Percentiles rank a stretch among this genome's conserved stretches.
Conservation (phyloP, 1,284 basidiomycete species). For the Prillingera fragicola region DNA sequence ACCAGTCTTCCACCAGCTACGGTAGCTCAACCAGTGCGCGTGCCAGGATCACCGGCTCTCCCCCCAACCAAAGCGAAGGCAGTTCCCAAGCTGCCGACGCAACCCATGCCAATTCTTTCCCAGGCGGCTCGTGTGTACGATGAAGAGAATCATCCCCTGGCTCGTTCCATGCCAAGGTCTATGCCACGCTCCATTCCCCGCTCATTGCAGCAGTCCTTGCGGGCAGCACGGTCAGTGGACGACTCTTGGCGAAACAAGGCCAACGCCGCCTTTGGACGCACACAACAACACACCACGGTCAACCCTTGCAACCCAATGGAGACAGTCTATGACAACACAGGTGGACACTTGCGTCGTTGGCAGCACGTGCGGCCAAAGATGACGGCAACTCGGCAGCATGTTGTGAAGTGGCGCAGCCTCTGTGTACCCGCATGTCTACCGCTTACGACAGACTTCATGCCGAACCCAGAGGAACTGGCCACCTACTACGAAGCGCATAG, state of each 20-base stretch:
- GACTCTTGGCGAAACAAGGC: constrained; percentile 37
- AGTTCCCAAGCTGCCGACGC: constrained; percentile 14
- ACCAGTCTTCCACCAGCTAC: constrained; percentile 19
- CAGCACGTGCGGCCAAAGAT: constrained; percentile 77
- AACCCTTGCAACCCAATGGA: constrained; percentile 45
- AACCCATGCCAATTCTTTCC: constrained; percentile 36
- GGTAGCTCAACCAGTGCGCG: constrained; percentile 20
- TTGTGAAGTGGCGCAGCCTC: constrained; percentile 88
- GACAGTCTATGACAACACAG: constrained; percentile 4
- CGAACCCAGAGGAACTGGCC: constrained; percentile 67
- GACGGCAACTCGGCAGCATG: constrained; percentile 61
- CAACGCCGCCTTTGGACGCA: constrained; percentile 30
- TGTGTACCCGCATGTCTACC: constrained; percentile 81
- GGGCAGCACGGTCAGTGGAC: constrained; percentile 23
- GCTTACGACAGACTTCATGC: constrained; percentile 85
- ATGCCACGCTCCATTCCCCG: constrained; percentile 11
- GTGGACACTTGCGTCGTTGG: constrained; percentile 71
- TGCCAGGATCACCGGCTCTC: constrained; percentile 22
- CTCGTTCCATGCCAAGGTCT: constrained; percentile 12
- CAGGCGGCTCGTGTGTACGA: constrained; percentile 16
- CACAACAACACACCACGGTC: constrained; percentile 36
- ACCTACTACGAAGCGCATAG: constrained; percentile 69
- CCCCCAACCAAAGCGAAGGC: constrained; percentile 15
- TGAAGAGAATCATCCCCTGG: constrained; percentile 22
- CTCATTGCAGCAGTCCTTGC: constrained; percentile 14